Evolutionary conservation across 495 filamentous ascomycete species (phyloP).

Genomic region (Aspergillus biplanus): DNA sequence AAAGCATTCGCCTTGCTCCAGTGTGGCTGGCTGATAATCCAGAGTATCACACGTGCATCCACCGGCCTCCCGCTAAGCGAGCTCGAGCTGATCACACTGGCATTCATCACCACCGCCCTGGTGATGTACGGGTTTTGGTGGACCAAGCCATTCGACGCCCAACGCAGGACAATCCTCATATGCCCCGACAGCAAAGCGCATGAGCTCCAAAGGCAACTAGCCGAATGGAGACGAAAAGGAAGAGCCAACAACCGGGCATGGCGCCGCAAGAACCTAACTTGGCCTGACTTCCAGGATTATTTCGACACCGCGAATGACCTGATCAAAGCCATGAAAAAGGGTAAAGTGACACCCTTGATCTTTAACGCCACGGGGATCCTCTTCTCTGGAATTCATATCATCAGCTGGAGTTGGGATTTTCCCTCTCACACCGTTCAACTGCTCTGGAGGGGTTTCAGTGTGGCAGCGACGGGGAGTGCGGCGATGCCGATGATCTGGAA

Average conservation of each 20-base stretch:
- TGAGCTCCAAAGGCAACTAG: neutral
- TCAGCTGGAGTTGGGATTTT: neutral
- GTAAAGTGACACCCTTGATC: neutral
- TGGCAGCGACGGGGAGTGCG: neutral
- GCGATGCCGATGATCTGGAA: no score
- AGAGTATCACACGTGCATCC: slow-evolving; percentile 33
- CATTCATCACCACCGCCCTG: slow-evolving; percentile 37
- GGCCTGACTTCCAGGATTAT: neutral
- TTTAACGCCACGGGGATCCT: neutral
- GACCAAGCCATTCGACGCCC: slow-evolving; percentile 30
- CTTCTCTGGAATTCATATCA: neutral
- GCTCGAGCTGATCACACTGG: slow-evolving; percentile 42
- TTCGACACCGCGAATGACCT: neutral
- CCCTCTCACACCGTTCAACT: neutral
- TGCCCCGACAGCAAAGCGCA: neutral
- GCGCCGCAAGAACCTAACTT: neutral
- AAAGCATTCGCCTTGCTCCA: slow-evolving; percentile 38
- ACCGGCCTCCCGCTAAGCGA: slow-evolving; percentile 36
- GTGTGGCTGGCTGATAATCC: slow-evolving; percentile 36
- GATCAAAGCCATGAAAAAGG: neutral
- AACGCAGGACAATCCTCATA: neutral
- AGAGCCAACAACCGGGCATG: no score
- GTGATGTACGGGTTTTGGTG: slow-evolving; percentile 45
- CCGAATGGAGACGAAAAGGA: no score
- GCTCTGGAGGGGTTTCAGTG: neutral